Percentiles rank a stretch among this genome's conserved stretches.
These are phyloP conservation scores for Stephanocyclus meneghinianus DNA, from an alignment of 352 stramenopile species.

Conservation along the genomic window DNA sequence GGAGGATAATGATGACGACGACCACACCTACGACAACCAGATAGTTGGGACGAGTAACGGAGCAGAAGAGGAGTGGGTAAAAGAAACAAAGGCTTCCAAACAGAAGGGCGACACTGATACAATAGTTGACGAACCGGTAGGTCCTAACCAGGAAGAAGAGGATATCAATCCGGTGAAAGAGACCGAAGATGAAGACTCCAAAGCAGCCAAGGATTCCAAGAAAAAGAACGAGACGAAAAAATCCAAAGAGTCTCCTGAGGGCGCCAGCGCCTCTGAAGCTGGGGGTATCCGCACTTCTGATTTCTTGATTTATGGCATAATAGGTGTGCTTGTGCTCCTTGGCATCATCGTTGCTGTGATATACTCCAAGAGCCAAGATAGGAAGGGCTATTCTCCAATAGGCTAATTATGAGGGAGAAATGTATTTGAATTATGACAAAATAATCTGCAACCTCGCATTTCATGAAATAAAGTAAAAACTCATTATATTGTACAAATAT, in stretches of 20 bases:
- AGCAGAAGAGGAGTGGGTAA: no score
- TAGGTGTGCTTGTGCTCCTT: slow-evolving; percentile 2
- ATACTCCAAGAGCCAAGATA: neutral
- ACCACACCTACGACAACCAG: neutral
- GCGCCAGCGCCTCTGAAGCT: neutral
- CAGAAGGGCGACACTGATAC: no score
- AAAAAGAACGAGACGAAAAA: neutral
- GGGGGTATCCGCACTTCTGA: neutral
- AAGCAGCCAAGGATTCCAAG: neutral
- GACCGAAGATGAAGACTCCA: neutral
- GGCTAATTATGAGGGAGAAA: neutral
- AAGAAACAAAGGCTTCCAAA: no score
- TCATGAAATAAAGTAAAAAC: no score
- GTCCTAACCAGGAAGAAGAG: no score
- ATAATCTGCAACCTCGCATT: no score
- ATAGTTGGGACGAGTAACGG: no score
- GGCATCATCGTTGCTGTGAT: neutral
- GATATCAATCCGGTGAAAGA: no score
- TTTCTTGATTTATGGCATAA: neutral
- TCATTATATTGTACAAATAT: no score
- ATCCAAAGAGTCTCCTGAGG: neutral
- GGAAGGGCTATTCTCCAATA: neutral
- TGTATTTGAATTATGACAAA: no score
- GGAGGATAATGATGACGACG: neutral
- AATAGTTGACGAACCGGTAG: no score